Evolutionary conservation across 345 rosid species (phyloP), one percentile per base, ranked within the genome.

Genomic region (Citrus trifoliata): DNA sequence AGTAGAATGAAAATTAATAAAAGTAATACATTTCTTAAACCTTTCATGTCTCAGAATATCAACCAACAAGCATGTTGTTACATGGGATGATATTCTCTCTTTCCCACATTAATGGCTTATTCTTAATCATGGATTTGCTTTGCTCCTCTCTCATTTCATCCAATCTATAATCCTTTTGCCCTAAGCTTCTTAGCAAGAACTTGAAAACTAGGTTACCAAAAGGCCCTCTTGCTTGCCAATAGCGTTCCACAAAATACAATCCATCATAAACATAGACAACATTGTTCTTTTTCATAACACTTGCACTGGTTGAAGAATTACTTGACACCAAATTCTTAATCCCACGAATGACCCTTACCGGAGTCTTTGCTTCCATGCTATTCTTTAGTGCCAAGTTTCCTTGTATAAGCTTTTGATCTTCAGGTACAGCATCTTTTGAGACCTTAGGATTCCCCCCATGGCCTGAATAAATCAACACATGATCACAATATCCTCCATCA

Each of bases 301-400:
- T 38, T 4, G 4, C 21, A 2, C 21, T 21, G 4, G 2, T 35
- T 12, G 51, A 46, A 3, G 28, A 30, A 6, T 21, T 14, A 9
- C 69, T 27, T 66, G 51, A 13, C 2, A 46, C 51, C 51, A 46
- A 46, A 46, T 46, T 46, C 51, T 46, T 46, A 13, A n/a, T 2
- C n/a, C 48, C 24, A 12, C 60, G 75, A 73, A 83, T 73, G 30
- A 86, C 86, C 64, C 86, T 66, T 0, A 86, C 76, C 0, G 81
- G 84, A 28, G 40, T 79, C 37, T 10, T 60, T 1, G 22, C 59
- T 6, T 63, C 72, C 80, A 85, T 71, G 16, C 86, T 85, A 46
- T 87, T 83, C 67, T 51, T 75, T 63, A 85, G n/a, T 3, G 90
- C 88, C 18, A 85, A 85, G 22, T 87, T 87, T 18, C 90, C 90